Evolutionary conservation across 2,329 filamentous ascomycete genomes (phyloP).

Genomic region (Rosellinia necatrix): DNA sequence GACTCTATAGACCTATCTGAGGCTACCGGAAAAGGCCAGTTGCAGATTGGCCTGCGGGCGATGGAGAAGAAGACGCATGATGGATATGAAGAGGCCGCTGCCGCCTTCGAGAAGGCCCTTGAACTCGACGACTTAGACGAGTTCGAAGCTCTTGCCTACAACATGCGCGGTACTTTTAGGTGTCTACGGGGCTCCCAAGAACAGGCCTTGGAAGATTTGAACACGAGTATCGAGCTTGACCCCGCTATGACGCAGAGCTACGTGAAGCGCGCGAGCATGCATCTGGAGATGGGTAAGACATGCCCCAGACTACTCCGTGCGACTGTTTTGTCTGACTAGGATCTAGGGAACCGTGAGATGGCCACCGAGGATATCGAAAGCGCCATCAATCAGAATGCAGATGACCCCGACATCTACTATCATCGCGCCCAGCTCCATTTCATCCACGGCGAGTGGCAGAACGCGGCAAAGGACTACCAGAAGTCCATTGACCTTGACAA

Average conservation of each 20-base stretch:
- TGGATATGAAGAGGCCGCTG: slow-evolving; percentile 86
- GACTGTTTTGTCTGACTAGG: slow-evolving; percentile 4
- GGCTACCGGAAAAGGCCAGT: slow-evolving; percentile 79
- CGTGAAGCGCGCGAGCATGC: slow-evolving; percentile 98
- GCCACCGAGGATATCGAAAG: slow-evolving; percentile 86
- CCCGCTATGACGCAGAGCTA: slow-evolving; percentile 91
- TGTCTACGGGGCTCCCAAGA: slow-evolving; percentile 89
- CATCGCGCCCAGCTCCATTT: slow-evolving; percentile 98
- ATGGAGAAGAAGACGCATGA: slow-evolving; percentile 87
- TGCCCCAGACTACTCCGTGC: too few relatives aligned
- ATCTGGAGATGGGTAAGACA: slow-evolving; percentile 80
- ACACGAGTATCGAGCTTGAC: slow-evolving; percentile 90
- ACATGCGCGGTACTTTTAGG: slow-evolving; percentile 94
- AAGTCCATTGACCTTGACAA: slow-evolving; percentile 97
- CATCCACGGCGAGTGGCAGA: slow-evolving; percentile 90
- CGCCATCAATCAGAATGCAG: slow-evolving; percentile 80
- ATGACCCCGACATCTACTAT: slow-evolving; percentile 98
- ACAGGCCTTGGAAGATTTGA: slow-evolving; percentile 80
- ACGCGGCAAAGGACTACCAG: slow-evolving; percentile 97
- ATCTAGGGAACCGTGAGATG: slow-evolving; percentile 77
- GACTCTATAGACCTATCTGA: slow-evolving; percentile 78
- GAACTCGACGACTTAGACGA: slow-evolving; percentile 80
- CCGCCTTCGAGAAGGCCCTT: slow-evolving; percentile 85
- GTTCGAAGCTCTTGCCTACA: slow-evolving; percentile 89
- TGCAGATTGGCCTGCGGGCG: slow-evolving; percentile 80